Evolutionary conservation across 306 rosid genomes (phyloP), one percentile per base, ranked within the genome.

Genomic region (Quercus robur): DNA sequence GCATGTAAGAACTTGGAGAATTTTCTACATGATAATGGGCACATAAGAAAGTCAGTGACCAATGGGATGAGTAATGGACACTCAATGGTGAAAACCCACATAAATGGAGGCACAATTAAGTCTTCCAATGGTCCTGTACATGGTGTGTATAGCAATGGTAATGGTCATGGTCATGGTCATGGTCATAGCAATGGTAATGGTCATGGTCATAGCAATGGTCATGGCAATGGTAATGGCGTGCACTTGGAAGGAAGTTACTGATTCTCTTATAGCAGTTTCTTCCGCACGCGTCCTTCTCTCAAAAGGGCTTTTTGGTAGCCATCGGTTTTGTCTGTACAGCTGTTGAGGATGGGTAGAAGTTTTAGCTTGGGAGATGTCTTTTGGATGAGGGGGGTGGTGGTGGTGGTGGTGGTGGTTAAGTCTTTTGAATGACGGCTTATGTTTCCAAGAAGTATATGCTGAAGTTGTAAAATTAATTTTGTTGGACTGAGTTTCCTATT

Each of bases 301-400:
- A 10, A 77, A 84, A 84, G 87, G 85, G 79, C 81, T 79, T 86
- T 72, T 56, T 74, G 77, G 82, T 84, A 79, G 89, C 78, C 87
- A 80, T 85, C 89, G 88, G 78, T 78, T 81, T 41, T 63, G 83
- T 74, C 70, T 93, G 97, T 93, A 91, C 94, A 93, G 97, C 86
- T 75, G 87, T 83, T 85, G 97, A 89, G 94, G 71, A 46, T 89
- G 89, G 96, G 79, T 91, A 84, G 96, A 86, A 86, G 87, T 82
- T 81, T 64, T 85, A 85, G 88, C 83, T 81, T 83, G 79, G 82
- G 86, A 46, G 81, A 74, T 64, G 75, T 84, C 87, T 85, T 71
- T 78, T 61, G 85, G 84, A 75, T 66, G 81, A 81, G 88, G 82
- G 79, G 78, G 80, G 75, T 81, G 82, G 79, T n/a, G n/a, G n/a